A percentile compares a stretch with the other conserved stretches of the same genome.
Conservation (phyloP, 2,329 filamentous ascomycete species). For the Didymella arachidicola region DNA sequence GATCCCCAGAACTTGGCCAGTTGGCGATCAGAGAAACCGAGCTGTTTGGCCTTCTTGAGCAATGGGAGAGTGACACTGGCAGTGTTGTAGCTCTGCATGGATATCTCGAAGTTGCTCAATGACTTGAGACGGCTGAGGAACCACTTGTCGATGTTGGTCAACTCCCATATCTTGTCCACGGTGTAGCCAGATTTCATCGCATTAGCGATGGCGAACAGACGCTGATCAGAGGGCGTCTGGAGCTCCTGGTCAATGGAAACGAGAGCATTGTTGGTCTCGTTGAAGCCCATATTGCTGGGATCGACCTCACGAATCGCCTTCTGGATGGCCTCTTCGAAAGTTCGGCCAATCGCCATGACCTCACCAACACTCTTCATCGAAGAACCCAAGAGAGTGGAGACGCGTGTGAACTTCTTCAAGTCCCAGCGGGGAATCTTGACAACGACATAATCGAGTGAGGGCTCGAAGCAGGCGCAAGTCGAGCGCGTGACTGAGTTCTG, state of each 20-base stretch:
- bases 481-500: slow-evolving; percentile 94
- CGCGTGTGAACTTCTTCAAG: slow-evolving; percentile 97
- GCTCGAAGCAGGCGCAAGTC: slow-evolving; percentile 97
- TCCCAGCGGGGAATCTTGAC: slow-evolving; percentile 99
- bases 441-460: slow-evolving; percentile 95
- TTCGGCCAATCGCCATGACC: slow-evolving; percentile 97
- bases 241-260: slow-evolving; percentile 97
- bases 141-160: slow-evolving; percentile 99
- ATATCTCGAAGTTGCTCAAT: slow-evolving; percentile 85
- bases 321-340: slow-evolving; percentile 97
- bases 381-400: slow-evolving; percentile 93
- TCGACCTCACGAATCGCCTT: slow-evolving; percentile 97
- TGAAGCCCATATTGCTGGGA: slow-evolving; percentile 94
- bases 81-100: slow-evolving; percentile 74
- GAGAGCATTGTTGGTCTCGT: slow-evolving; percentile 76
- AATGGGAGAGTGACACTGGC: slow-evolving; percentile 69
- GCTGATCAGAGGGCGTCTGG: slow-evolving; percentile 96
- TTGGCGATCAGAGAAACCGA: slow-evolving; percentile 94
- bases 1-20: slow-evolving; percentile 93
- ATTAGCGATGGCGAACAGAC: slow-evolving; percentile 96
- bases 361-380: slow-evolving; percentile 99
- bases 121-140: slow-evolving; percentile 92
- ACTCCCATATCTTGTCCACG: slow-evolving; percentile 96
- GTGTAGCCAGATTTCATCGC: slow-evolving; percentile 94
- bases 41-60: slow-evolving; percentile 84